Evolutionary conservation across 2,329 filamentous ascomycete genomes (phyloP).

Genomic region (Escovopsis sp.): DNA sequence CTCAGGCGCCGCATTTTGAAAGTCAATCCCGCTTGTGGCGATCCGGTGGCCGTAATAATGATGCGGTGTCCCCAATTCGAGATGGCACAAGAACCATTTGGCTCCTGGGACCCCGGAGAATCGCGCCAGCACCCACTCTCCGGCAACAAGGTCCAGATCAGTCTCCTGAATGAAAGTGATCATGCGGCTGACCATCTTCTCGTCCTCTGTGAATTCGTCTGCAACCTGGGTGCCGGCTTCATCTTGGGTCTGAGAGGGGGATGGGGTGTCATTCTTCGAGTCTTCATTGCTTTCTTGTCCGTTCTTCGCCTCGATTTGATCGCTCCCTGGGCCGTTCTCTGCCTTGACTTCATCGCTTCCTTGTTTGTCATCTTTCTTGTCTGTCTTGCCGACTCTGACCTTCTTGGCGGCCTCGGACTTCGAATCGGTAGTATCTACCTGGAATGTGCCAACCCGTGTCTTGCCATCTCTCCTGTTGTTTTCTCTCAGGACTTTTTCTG

Average conservation of each 20-base stretch:
- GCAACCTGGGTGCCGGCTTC: not conserved
- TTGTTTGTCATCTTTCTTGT: not conserved
- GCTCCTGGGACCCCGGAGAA: slow-evolving; percentile 3
- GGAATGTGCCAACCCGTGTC: not conserved
- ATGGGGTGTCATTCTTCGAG: not conserved
- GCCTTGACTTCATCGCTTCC: not conserved
- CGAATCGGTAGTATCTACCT: not conserved
- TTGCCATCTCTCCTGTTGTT: not conserved
- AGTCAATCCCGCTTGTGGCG: slow-evolving; percentile 5
- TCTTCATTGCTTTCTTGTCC: not conserved
- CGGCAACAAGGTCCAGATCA: slow-evolving; percentile 3
- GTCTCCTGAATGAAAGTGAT: slow-evolving; percentile 6
- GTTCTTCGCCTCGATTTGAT: too few relatives aligned
- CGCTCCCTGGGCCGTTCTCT: not conserved
- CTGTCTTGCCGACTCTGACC: not conserved
- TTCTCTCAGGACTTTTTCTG: not conserved
- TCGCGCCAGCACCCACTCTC: slow-evolving; percentile 6
- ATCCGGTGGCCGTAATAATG: slow-evolving; percentile 6
- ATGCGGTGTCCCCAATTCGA: slow-evolving; percentile 5
- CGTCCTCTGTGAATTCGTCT: slow-evolving; percentile 1
- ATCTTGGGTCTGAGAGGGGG: not conserved
- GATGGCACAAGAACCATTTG: slow-evolving; percentile 6
- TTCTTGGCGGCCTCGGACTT: not conserved
- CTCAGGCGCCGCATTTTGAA: slow-evolving; percentile 1
- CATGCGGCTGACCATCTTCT: slow-evolving; percentile 2